Conservation (phyloP, 2,329 filamentous ascomycete species). For the Colletotrichum phormii region DNA sequence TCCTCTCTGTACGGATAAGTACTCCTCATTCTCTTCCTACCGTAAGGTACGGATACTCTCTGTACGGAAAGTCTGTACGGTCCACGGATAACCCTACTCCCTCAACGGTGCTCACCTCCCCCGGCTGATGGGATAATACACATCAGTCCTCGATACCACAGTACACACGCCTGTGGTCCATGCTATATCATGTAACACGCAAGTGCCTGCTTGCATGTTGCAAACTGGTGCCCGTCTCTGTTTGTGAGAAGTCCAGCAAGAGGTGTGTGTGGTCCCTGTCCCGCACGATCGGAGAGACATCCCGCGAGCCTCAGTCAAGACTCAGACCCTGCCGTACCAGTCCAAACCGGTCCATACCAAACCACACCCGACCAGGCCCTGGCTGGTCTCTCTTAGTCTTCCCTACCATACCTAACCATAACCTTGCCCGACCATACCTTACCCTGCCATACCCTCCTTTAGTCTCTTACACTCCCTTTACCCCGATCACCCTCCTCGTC, state of each 20-base stretch:
- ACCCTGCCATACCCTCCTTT: conserved; percentile 26
- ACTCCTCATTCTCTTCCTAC: too few species aligned
- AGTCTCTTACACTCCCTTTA: conserved; percentile 20
- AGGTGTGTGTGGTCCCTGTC: conserved; percentile 31
- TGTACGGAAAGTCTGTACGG: too few species aligned
- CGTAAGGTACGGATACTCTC: too few species aligned
- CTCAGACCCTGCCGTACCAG: conserved; percentile 21
- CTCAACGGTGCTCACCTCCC: background rate
- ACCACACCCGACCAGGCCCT: conserved; percentile 5
- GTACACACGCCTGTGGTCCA: conserved; percentile 17
- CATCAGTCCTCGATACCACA: background rate
- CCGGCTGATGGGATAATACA: background rate
- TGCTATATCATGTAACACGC: conserved; percentile 31
- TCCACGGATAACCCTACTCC: background rate
- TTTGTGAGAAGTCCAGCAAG: conserved; percentile 19
- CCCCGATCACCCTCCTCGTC: background rate
- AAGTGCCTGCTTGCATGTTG: conserved; percentile 33
- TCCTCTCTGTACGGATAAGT: too few species aligned
- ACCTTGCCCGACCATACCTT: conserved; percentile 20
- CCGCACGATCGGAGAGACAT: conserved; percentile 32
- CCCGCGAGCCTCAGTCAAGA: conserved; percentile 33
- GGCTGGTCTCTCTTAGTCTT: background rate
- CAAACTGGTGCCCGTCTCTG: conserved; percentile 9
- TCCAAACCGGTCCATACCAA: conserved; percentile 19
- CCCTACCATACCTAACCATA: conserved; percentile 9